phyloP scores from a whole-genome alignment of 176 grass and related monocot species.

The Ampelocalamus luodianensis region DNA sequence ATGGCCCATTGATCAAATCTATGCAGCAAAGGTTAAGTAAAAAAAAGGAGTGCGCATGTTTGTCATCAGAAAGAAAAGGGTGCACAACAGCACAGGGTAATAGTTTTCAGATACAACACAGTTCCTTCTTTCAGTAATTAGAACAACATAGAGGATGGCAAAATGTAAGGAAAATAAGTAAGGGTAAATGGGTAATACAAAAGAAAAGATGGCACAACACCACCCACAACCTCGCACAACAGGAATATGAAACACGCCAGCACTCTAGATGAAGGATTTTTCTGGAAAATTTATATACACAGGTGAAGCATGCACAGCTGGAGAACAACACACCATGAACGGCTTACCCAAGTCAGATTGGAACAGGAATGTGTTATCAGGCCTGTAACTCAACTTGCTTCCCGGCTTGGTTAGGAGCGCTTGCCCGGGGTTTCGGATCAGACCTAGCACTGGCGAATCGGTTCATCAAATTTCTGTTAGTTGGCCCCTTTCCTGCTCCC shows the following conservation, averaged over 20 bases:
- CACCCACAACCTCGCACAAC: constrained; percentile 25
- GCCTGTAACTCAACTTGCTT: constrained; percentile 37
- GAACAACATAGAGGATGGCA: constrained; percentile 20
- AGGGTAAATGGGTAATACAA: neutral
- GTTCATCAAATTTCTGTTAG: constrained; percentile 27
- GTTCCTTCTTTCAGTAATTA: neutral
- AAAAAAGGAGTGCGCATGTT: neutral
- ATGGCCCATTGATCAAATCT: neutral
- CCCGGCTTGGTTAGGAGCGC: constrained; percentile 31
- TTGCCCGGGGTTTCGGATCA: constrained; percentile 26
- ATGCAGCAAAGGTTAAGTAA: neutral
- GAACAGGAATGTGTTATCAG: constrained; percentile 32
- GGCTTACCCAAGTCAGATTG: constrained; percentile 3
- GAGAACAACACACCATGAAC: constrained; percentile 16
- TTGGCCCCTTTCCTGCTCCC: constrained; percentile 37
- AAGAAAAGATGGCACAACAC: constrained; percentile 25
- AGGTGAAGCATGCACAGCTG: constrained; percentile 32
- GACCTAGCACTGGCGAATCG: constrained; percentile 18
- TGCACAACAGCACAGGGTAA: constrained; percentile 16
- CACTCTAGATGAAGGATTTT: constrained; percentile 30
- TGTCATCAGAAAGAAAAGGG: neutral
- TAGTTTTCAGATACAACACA: constrained; percentile 15
- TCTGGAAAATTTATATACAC: constrained; percentile 39
- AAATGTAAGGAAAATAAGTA: constrained; percentile 7
- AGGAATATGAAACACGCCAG: constrained; percentile 8